phyloP scores from a whole-genome alignment of 2,329 filamentous ascomycete genomes.

The Claviceps purpurea region DNA sequence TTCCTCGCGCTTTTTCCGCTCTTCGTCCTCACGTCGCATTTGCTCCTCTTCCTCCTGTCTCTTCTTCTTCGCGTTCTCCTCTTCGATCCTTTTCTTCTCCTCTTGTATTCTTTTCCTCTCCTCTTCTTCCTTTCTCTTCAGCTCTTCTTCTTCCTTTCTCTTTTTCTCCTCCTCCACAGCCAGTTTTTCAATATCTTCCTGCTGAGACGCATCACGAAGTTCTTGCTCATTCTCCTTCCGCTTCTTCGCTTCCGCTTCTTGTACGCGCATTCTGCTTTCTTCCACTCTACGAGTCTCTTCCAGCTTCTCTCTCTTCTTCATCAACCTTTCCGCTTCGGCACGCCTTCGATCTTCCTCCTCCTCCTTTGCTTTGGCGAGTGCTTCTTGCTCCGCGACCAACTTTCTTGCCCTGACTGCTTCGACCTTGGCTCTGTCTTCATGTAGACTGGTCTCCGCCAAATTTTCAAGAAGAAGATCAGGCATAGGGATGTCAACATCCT shows the following conservation, averaged over 20 bases:
- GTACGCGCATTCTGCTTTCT: conserved; percentile 17
- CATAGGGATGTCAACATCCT: conserved; percentile 45
- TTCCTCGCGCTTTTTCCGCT: conserved; percentile 27
- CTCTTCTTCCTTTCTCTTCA: conserved; percentile 27
- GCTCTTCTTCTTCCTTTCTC: conserved; percentile 33
- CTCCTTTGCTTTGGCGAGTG: conserved; percentile 11
- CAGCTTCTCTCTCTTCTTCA: conserved; percentile 16
- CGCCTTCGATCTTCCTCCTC: conserved; percentile 18
- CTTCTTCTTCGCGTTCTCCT: not conserved
- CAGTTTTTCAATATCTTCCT: conserved; percentile 21
- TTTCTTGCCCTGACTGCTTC: conserved; percentile 18
- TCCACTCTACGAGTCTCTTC: conserved; percentile 19
- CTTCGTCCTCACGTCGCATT: conserved; percentile 30
- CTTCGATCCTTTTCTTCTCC: conserved; percentile 21
- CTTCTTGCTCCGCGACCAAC: conserved; percentile 23
- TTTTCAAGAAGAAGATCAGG: conserved; percentile 27
- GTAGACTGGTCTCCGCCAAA: conserved; percentile 12
- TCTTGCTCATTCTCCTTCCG: conserved; percentile 18
- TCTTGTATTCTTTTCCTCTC: conserved; percentile 20
- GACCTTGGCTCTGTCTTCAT: not conserved
- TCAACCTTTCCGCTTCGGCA: conserved; percentile 22
- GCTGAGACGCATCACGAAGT: conserved; percentile 20
- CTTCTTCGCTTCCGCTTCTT: conserved; percentile 25
- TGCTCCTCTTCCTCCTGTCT: conserved; percentile 17
- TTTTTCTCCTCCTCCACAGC: conserved; percentile 27